Base-by-base conservation (phyloP, 139 green algal species). In the Chlorella sp. region DNA sequence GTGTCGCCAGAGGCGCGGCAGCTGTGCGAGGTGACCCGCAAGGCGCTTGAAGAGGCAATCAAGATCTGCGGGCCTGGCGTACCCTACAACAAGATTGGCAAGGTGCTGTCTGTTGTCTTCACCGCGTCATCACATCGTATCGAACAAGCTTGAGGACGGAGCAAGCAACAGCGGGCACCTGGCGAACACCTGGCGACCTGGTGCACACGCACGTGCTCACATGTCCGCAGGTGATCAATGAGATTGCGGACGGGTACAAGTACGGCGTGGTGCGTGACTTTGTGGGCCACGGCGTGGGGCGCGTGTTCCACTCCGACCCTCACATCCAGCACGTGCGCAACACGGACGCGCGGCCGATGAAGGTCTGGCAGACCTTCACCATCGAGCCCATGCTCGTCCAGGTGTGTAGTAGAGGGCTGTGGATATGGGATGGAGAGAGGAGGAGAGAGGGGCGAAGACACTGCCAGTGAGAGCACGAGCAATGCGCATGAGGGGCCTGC, bases 301-400 rank as follows among this genome's bases (percentile, higher is more conserved):
- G 50, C 17, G 69, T 86, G 31, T 99, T 99, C 85, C 95, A 99
- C 78, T 86, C 85, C 0, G 82, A 80, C 2, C 95, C 95, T 1
- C 81, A 86, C 27, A 86, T 99, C 27, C 62, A 91, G 5, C 95
- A 98, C 83, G 81, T 87, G 55, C 75, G 81, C 31, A 98, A 97
- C 77, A 85, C 73, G 29, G 73, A 91, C 60, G 75, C 62, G 6
- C 88, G 86, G 1, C 59, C 62, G 2, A 88, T 80, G 64, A 73
- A 91, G 72, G 29, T 80, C 31, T 85, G 90, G 17, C 87, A 95
- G 86, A 98, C 93, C 1, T 99, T 99, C 84, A 99, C 95, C 0
- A 98, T 99, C n/a, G 95, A 99, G 85, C 95, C 95, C 29, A 98
- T 98, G 77, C 84, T 99, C 22, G 67, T 93, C 86, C 64, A 84